A percentile compares a stretch with the other conserved stretches of the same genome.
These are phyloP conservation scores for Emmonsiellopsis sp. DNA, from an alignment of 2,329 filamentous ascomycete genomes.

Conservation along the genomic window DNA sequence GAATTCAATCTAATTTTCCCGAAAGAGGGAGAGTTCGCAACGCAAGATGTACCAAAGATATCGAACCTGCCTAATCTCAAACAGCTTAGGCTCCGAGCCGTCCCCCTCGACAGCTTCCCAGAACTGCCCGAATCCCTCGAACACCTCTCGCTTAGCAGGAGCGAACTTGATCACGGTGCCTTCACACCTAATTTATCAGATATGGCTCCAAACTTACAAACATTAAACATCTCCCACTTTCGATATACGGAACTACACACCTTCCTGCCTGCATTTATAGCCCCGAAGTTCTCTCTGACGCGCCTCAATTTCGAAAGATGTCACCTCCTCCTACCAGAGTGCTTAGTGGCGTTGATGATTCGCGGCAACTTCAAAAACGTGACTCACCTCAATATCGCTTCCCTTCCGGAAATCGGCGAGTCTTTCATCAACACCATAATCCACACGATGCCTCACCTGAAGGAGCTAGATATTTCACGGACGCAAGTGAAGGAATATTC, in stretches of 20 bases:
- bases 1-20: constrained; percentile 20
- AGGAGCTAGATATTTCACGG: constrained; percentile 24
- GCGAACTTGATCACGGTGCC: constrained; percentile 5
- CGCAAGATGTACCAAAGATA: background rate
- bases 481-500: constrained; percentile 27
- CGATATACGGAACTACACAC: background rate
- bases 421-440: constrained; percentile 13
- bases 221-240: constrained; percentile 16
- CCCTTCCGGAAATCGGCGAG: constrained; percentile 21
- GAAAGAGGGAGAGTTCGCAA: background rate
- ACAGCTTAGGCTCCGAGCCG: constrained; percentile 21
- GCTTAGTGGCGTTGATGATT: constrained; percentile 12
- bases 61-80: constrained; percentile 13
- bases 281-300: constrained; percentile 16
- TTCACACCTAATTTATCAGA: constrained; percentile 5
- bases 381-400: constrained; percentile 22
- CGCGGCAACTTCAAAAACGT: constrained; percentile 14
- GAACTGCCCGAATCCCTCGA: constrained; percentile 22
- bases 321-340: constrained; percentile 11
- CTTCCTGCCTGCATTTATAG: background rate
- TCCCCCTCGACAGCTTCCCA: constrained; percentile 14
- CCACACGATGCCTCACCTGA: constrained; percentile 19
- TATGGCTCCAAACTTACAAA: constrained; percentile 19
- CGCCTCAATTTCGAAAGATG: constrained; percentile 22
- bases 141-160: constrained; percentile 17